A percentile compares a stretch with the other conserved stretches of the same genome.
Conservation (phyloP, 192 early-diverging fungal species). For the Coemansia sp. region DNA sequence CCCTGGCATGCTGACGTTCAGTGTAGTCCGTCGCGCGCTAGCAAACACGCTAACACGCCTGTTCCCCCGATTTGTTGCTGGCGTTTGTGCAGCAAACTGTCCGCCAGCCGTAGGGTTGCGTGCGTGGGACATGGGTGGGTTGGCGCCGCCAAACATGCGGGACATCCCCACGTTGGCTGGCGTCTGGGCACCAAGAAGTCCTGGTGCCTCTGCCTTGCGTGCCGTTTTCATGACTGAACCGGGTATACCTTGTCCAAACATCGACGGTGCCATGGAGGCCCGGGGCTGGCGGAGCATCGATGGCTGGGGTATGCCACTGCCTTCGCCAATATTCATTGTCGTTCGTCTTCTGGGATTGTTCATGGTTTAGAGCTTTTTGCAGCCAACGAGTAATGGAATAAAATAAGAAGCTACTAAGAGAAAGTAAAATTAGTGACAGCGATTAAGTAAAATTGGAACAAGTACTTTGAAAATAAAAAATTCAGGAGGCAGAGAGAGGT, state of each 20-base stretch:
- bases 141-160: conserved; percentile 24
- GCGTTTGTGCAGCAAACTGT: conserved; percentile 35
- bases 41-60: conserved; percentile 54
- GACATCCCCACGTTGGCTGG: conserved; percentile 21
- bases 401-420: neutral
- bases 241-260: conserved; percentile 35
- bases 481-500: no score
- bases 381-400: no score
- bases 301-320: conserved; percentile 52
- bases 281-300: conserved; percentile 46
- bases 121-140: conserved; percentile 45
- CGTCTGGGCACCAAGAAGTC: conserved; percentile 35
- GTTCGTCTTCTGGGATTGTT: conserved; percentile 49
- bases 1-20: conserved; percentile 31
- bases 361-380: neutral
- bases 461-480: neutral
- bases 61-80: conserved; percentile 46
- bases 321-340: conserved; percentile 54
- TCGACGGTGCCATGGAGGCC: conserved; percentile 52
- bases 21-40: conserved; percentile 44
- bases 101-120: conserved; percentile 27
- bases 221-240: conserved; percentile 29
- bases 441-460: neutral
- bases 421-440: neutral
- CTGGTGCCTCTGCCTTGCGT: conserved; percentile 33